A percentile compares a stretch with the other conserved stretches of the same genome.
These are phyloP conservation scores for Paragyromitra xinjiangensis DNA, from an alignment of 495 filamentous ascomycete species.

Conservation along the genomic window DNA sequence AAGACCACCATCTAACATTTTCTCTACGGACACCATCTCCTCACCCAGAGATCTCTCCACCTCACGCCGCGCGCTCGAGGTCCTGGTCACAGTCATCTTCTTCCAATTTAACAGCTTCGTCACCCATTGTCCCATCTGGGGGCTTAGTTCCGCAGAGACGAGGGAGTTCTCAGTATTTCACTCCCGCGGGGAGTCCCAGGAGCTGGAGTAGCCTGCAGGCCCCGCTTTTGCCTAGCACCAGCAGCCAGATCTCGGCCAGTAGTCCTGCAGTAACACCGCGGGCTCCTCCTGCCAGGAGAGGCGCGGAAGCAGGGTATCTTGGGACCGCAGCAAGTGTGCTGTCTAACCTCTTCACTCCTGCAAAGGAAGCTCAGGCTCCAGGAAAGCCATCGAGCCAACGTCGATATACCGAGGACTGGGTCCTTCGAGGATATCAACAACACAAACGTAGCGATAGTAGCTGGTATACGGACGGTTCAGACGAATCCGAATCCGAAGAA, in stretches of 20 bases:
- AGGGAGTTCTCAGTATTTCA: slow-evolving; percentile 57
- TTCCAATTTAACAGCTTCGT: slow-evolving; percentile 47
- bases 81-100: slow-evolving; percentile 56
- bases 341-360: slow-evolving; percentile 39
- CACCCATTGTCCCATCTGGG: slow-evolving; percentile 39
- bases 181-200: slow-evolving; percentile 55
- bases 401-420: slow-evolving; percentile 58
- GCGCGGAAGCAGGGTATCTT: slow-evolving; percentile 33
- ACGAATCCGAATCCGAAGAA: slow-evolving; percentile 41
- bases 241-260: slow-evolving; percentile 32
- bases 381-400: slow-evolving; percentile 43
- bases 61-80: slow-evolving; percentile 50
- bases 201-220: slow-evolving; percentile 55
- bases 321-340: slow-evolving; percentile 25
- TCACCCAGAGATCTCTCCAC: slow-evolving; percentile 56
- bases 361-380: slow-evolving; percentile 36
- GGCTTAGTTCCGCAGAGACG: slow-evolving; percentile 38
- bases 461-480: slow-evolving; percentile 43
- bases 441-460: slow-evolving; percentile 52
- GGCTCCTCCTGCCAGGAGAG: slow-evolving; percentile 42
- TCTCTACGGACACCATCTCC: slow-evolving; percentile 53
- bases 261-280: slow-evolving; percentile 31
- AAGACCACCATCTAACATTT: slow-evolving; percentile 41
- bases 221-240: slow-evolving; percentile 42
- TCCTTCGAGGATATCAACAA: slow-evolving; percentile 56